A percentile compares a stretch with the other conserved stretches of the same genome.
Conservation (phyloP, 768 basidiomycete genomes). For the Boletus rufocinnamomeus region DNA sequence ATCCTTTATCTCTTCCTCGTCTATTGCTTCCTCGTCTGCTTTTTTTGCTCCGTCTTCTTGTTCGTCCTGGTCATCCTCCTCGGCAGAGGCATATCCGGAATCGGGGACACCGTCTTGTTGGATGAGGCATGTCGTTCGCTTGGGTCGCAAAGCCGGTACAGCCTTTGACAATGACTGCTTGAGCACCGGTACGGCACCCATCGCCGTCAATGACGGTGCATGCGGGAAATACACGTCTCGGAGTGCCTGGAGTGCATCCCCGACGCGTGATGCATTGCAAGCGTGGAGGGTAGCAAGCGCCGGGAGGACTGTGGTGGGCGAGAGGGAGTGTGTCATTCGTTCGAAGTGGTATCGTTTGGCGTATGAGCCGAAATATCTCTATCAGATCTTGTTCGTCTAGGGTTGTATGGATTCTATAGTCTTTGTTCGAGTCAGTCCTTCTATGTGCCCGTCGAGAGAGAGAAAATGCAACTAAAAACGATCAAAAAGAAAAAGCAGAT, state of each 20-base stretch:
- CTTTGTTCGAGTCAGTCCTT: constrained; percentile 6
- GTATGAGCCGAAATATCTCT: constrained; percentile 6
- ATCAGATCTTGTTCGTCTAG: constrained; percentile 13
- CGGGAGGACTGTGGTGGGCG: constrained; percentile 59
- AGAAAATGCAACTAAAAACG: not conserved
- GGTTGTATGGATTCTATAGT: constrained; percentile 16
- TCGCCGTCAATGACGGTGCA: constrained; percentile 13
- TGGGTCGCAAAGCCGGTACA: constrained; percentile 29
- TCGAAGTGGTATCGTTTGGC: constrained; percentile 10
- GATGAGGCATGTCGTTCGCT: constrained; percentile 24
- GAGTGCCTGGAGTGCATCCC: constrained; percentile 45
- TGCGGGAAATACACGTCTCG: constrained; percentile 54
- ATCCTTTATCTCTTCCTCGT: not conserved
- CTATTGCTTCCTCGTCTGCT: constrained; percentile 1
- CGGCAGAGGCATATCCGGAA: constrained; percentile 79
- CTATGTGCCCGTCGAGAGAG: not conserved
- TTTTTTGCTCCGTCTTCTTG: constrained; percentile 21
- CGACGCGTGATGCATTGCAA: constrained; percentile 40
- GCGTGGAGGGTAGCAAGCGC: constrained; percentile 47
- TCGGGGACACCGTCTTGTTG: constrained; percentile 56
- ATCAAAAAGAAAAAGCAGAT: not conserved
- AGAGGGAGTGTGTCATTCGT: constrained; percentile 18
- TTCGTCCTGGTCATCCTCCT: constrained; percentile 52
- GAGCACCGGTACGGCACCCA: constrained; percentile 20
- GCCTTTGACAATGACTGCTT: constrained; percentile 15